Evolutionary conservation across 2,329 filamentous ascomycete species (phyloP), one percentile per base, ranked within the genome.

Genomic region (Talaromyces sp.): DNA sequence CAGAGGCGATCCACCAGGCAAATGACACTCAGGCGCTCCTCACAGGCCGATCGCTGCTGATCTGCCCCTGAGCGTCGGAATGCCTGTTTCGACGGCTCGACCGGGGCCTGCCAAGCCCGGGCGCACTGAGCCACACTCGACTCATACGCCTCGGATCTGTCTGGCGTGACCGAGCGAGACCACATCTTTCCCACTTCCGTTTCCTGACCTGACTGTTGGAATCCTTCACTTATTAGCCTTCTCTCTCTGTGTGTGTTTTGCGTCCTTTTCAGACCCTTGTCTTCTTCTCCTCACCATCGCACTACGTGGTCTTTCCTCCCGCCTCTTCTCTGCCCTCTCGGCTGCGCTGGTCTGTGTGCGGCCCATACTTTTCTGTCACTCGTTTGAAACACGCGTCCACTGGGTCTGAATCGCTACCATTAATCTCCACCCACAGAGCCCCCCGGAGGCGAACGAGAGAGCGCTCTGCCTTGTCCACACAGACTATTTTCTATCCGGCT

Each of bases 361-460:
- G 48, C 48, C 26, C 43, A 26, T 46, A 26, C 38, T 38, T 26
- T 58, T 50, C 50, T 43, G 60, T 63, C 62, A 63, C 54, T 63
- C 62, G 62, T 62, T 63, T 63, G 57, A 62, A 62, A 58, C 59
- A 58, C 61, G 61, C 61, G 59, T 61, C 58, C 58, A 59, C 56
- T 17, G 50, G 54, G 27, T 38, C 61, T 60, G 46, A 35, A 51
- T 35, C 46, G 54, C 54, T 48, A 54, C 55, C 55, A 29, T 11
- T n/a, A 43, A 24, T 38, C 59, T 32, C 59, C 59, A 61, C 55
- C 54, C 35, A 55, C 24, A 29, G 29, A 46, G 43, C n/a, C 21
- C 53, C 29, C 24, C 29, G 9, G 24, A 26, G 32, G 46, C 27
- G 1, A 31, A 58, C 21, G 5, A 31, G 27, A 29, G 27, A 7